Conservation (phyloP, 768 basidiomycete species). For the Tricholoma sp. region DNA sequence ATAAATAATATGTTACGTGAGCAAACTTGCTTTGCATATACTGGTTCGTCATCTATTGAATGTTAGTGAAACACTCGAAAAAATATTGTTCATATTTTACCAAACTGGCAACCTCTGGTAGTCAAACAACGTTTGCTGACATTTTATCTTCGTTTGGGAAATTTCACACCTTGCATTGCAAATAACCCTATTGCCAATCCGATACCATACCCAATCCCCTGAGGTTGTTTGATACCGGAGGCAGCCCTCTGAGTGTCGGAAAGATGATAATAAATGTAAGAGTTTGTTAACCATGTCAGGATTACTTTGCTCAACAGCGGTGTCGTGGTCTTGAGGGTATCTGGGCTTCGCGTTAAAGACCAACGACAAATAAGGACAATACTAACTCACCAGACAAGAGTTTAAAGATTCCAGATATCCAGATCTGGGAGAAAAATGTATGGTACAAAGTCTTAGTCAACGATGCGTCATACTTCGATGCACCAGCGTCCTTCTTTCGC, state of each 20-base stretch:
- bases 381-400: slow-evolving; percentile 25
- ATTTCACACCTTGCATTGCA: slow-evolving; percentile 42
- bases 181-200: slow-evolving; percentile 47
- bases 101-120: slow-evolving; percentile 31
- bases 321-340: slow-evolving; percentile 40
- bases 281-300: slow-evolving; percentile 41
- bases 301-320: slow-evolving; percentile 45
- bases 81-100: slow-evolving; percentile 15
- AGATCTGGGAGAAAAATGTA: slow-evolving; percentile 33
- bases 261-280: slow-evolving; percentile 32
- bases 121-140: background rate
- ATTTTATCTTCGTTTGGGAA: background rate
- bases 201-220: slow-evolving; percentile 46
- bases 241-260: slow-evolving; percentile 24
- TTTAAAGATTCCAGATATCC: slow-evolving; percentile 32
- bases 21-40: slow-evolving; percentile 11
- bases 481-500: slow-evolving; percentile 1
- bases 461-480: slow-evolving; percentile 26
- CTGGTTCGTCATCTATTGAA: slow-evolving; percentile 18
- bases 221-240: slow-evolving; percentile 26
- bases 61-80: background rate
- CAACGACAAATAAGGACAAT: background rate
- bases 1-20: background rate
- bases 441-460: slow-evolving; percentile 30
- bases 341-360: slow-evolving; percentile 16